Evolutionary conservation across 164 flowering plant genomes (phyloP).

Genomic region (Sedum album): DNA sequence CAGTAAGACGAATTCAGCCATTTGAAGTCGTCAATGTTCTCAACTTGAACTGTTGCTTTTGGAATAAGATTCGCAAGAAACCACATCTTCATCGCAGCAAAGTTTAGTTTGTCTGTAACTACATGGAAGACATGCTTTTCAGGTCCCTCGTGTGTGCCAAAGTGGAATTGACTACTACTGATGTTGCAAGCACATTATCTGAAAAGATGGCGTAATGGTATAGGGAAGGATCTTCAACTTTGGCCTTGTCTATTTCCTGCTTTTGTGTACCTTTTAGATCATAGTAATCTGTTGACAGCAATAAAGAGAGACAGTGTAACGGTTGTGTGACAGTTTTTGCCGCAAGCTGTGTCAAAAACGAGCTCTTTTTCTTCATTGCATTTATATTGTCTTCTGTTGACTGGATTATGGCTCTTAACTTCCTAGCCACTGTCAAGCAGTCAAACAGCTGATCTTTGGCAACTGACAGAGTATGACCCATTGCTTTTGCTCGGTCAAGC

Average conservation of each 20-base stretch:
- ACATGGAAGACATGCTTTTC: conserved; percentile 94
- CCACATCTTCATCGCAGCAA: conserved; percentile 97
- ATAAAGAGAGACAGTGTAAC: conserved; percentile 77
- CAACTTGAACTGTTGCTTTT: conserved; percentile 51
- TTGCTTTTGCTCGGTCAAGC: conserved; percentile 75
- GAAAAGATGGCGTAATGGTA: conserved; percentile 95
- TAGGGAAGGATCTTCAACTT: conserved; percentile 65
- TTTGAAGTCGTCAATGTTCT: conserved; percentile 82
- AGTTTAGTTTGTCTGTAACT: conserved; percentile 80
- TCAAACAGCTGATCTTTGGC: conserved; percentile 84
- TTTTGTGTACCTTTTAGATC: conserved; percentile 26
- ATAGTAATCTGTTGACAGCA: conserved; percentile 64
- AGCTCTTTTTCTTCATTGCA: conserved; percentile 58
- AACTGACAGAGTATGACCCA: conserved; percentile 69
- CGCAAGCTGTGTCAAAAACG: conserved; percentile 82
- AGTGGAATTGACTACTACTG: conserved; percentile 94
- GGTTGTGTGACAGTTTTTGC: conserved; percentile 85
- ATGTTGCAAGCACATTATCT: conserved; percentile 91
- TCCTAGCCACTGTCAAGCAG: conserved; percentile 53
- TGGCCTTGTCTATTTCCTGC: conserved; percentile 25
- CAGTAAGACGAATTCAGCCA: conserved; percentile 96
- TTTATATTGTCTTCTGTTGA: conserved; percentile 49
- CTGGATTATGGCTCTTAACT: conserved; percentile 89
- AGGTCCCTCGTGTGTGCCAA: conserved; percentile 55
- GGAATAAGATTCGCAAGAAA: conserved; percentile 64